phyloP scores from a whole-genome alignment of 768 basidiomycete species.

The Suillus variegatus region DNA sequence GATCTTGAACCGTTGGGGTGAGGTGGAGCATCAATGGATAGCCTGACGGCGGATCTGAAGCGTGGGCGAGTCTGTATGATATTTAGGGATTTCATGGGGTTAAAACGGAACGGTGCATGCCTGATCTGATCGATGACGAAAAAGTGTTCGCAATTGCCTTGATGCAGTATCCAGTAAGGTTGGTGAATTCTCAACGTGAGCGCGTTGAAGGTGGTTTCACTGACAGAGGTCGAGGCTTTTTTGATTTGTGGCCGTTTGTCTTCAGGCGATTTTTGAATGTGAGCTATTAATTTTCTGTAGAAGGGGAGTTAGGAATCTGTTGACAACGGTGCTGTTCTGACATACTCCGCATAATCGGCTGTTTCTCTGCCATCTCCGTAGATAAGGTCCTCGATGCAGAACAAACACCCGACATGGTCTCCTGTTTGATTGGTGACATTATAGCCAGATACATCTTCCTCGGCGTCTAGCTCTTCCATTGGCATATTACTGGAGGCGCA shows the following conservation, averaged over 20 bases:
- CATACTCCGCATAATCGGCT: conserved; percentile 62
- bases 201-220: conserved; percentile 50
- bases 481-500: conserved; percentile 62
- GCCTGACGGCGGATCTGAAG: conserved; percentile 52
- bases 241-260: conserved; percentile 32
- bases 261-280: conserved; percentile 34
- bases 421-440: conserved; percentile 19
- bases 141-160: conserved; percentile 83
- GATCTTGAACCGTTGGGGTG: conserved; percentile 58
- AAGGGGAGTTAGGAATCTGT: not conserved
- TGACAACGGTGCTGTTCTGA: conserved; percentile 15
- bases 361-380: conserved; percentile 56
- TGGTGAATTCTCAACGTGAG: conserved; percentile 65
- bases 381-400: conserved; percentile 61
- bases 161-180: conserved; percentile 83
- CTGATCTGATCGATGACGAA: conserved; percentile 73
- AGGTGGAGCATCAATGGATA: conserved; percentile 73
- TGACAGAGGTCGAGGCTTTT: conserved; percentile 45
- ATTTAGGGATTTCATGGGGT: conserved; percentile 3
- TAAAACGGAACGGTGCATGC: conserved; percentile 31
- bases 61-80: conserved; percentile 53
- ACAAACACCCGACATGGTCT: conserved; percentile 39
- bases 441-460: conserved; percentile 36
- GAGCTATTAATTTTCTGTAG: conserved; percentile 48
- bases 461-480: conserved; percentile 37